Base-by-base conservation (phyloP, 164 flowering plant species). In the Warburgia ugandensis region DNA sequence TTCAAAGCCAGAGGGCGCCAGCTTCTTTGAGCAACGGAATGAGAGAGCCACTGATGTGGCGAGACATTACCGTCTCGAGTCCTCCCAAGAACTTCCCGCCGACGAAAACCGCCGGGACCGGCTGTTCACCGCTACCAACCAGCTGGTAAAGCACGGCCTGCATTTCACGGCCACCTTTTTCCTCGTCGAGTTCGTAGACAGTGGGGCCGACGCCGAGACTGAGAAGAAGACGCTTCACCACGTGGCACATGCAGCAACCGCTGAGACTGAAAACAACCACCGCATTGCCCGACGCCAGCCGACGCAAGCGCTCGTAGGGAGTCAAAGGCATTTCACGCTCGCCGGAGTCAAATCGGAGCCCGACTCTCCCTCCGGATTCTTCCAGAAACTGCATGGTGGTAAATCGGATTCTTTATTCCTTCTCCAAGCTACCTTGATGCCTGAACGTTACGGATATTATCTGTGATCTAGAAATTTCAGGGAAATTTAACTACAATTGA, bases 171-270 rank as follows among this genome's bases (percentile, higher is more conserved):
- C 81, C 81, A 20, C 62, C 64, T 16, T 44, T 26, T 22, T 69
- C 75, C 45, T 68, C 70, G 64, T 86, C 88, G 17, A 83, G 74
- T 74, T 86, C 95, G 23, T 79, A 48, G 36, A 86, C 58, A 47
- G 84, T 66, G 35, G 91, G 91, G 1, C 83, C 84, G 1, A 81
- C 91, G 0, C 88, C 91, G 9, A 83, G 86, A 29, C 86, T 67
- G 55, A 77, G 62, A 30, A 83, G 78, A 4, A 83, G 81, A 16
- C 75, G 76, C 68, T 81, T 79, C 17, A 71, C 84, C 30, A 81
- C 95, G 49, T 83, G 80, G 73, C 82, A 83, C 91, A 86, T 86
- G 73, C 95, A 83, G 68, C 91, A 86, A 26, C 78, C 73, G 60
- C 83, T 83, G 50, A 60, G 37, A 62, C 78, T 69, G 74, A 86